Conservation (phyloP, 352 stramenopile genomes). For the Phytophthora pistaciae region DNA sequence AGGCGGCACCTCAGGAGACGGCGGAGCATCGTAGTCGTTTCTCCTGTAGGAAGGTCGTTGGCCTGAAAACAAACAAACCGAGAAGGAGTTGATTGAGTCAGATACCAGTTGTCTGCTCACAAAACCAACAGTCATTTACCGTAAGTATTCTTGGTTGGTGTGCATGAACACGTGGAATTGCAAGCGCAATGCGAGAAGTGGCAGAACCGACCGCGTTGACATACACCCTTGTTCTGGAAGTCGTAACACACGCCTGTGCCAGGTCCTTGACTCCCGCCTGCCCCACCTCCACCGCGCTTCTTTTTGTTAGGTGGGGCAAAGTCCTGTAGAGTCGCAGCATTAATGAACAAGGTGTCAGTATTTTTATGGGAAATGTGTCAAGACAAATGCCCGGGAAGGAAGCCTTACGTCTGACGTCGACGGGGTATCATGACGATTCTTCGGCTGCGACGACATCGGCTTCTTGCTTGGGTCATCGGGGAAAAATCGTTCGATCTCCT, state of each 20-base stretch:
- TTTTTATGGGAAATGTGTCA: not conserved
- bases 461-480: conserved; percentile 75
- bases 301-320: conserved; percentile 71
- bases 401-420: conserved; percentile 49
- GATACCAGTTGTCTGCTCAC: conserved; percentile 18
- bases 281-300: conserved; percentile 52
- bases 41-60: conserved; percentile 84
- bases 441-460: conserved; percentile 40
- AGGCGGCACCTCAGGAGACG: conserved; percentile 56
- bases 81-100: too few relatives aligned
- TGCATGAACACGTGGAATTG: conserved; percentile 88
- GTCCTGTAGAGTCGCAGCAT: conserved; percentile 42
- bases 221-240: conserved; percentile 91
- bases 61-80: conserved; percentile 39
- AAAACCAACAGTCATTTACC: conserved; percentile 42
- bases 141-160: conserved; percentile 85
- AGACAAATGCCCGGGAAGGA: not conserved
- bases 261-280: conserved; percentile 42
- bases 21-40: conserved; percentile 85
- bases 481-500: conserved; percentile 87
- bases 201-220: conserved; percentile 83
- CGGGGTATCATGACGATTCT: conserved; percentile 47
- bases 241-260: conserved; percentile 90
- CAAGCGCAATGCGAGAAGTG: conserved; percentile 91
- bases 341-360: not conserved